These are phyloP conservation scores for Candida sanyiensis DNA, from an alignment of 805 yeast species.

Conservation along the genomic window DNA sequence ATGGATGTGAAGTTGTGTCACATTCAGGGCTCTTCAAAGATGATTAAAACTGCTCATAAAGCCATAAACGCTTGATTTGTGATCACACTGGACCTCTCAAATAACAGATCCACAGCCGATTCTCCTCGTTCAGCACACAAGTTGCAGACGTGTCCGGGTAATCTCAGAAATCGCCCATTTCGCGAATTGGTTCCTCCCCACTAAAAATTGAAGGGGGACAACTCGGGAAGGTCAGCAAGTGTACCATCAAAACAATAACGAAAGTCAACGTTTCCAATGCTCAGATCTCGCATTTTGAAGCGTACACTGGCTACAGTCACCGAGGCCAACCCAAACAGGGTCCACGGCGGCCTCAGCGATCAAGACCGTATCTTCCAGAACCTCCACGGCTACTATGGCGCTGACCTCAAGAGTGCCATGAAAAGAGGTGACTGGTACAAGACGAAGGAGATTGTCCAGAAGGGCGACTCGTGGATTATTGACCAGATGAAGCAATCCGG, in stretches of 20 bases:
- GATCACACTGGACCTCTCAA: too few relatives aligned
- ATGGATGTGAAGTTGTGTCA: too few relatives aligned
- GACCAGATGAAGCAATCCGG: constrained; percentile 83
- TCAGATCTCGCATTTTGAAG: constrained; percentile 7
- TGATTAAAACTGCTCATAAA: too few relatives aligned
- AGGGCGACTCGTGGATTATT: constrained; percentile 88
- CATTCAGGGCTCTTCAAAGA: too few relatives aligned
- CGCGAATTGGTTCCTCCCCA: too few relatives aligned
- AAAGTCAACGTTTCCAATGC: constrained; percentile 4
- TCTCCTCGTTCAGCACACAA: too few relatives aligned
- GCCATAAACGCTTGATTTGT: too few relatives aligned
- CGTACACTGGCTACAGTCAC: constrained; percentile 36
- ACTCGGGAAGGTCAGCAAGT: too few relatives aligned
- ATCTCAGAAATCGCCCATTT: too few relatives aligned
- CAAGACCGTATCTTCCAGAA: constrained; percentile 86
- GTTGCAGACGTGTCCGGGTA: too few relatives aligned
- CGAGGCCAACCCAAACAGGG: constrained; percentile 46
- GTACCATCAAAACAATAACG: not conserved
- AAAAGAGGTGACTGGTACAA: constrained; percentile 90
- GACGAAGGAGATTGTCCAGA: constrained; percentile 76
- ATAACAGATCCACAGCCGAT: too few relatives aligned
- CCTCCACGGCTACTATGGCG: constrained; percentile 69
- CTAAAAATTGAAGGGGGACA: too few relatives aligned
- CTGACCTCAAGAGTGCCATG: constrained; percentile 66
- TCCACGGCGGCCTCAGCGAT: constrained; percentile 72